Percentiles rank a stretch among this genome's conserved stretches.
phyloP scores from a whole-genome alignment of 306 rosid species.

The Astragalus membranaceus region DNA sequence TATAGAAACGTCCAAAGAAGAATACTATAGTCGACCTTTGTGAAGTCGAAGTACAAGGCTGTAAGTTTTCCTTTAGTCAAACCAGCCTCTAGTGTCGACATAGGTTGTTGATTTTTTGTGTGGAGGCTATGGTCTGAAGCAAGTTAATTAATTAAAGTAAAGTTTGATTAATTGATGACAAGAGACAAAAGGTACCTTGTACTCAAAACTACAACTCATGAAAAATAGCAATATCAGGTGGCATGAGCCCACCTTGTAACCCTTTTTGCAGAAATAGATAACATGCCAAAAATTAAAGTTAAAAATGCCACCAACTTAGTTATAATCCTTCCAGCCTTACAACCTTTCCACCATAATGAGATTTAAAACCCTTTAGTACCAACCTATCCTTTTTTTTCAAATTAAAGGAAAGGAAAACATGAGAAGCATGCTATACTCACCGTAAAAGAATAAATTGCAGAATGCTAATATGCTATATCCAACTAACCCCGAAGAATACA shows the following conservation, averaged over 20 bases:
- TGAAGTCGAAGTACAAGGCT: constrained; percentile 15
- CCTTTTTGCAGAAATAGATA: constrained; percentile 28
- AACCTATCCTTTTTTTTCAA: not conserved
- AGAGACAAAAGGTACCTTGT: constrained; percentile 28
- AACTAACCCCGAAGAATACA: constrained; percentile 55
- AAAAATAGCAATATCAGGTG: constrained; percentile 41
- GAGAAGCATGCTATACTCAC: constrained; percentile 31
- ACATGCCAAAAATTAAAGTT: constrained; percentile 36
- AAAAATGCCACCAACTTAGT: constrained; percentile 16
- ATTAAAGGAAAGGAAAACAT: constrained; percentile 8
- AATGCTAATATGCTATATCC: constrained; percentile 25
- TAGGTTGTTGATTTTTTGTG: not conserved
- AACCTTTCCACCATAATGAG: constrained; percentile 25
- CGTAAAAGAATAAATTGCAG: constrained; percentile 33
- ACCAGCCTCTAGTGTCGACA: constrained; percentile 12
- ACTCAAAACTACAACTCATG: constrained; percentile 31
- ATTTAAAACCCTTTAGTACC: not conserved
- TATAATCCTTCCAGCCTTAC: not conserved
- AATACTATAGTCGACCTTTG: not conserved
- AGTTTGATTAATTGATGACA: constrained; percentile 24
- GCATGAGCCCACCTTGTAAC: constrained; percentile 32
- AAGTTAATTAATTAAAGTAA: not conserved
- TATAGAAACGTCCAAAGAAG: not conserved
- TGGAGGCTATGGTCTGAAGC: constrained; percentile 29
- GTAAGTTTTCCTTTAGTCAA: not conserved